These are phyloP conservation scores for Agrocybe praecox DNA, from an alignment of 768 basidiomycete species.

Conservation along the genomic window DNA sequence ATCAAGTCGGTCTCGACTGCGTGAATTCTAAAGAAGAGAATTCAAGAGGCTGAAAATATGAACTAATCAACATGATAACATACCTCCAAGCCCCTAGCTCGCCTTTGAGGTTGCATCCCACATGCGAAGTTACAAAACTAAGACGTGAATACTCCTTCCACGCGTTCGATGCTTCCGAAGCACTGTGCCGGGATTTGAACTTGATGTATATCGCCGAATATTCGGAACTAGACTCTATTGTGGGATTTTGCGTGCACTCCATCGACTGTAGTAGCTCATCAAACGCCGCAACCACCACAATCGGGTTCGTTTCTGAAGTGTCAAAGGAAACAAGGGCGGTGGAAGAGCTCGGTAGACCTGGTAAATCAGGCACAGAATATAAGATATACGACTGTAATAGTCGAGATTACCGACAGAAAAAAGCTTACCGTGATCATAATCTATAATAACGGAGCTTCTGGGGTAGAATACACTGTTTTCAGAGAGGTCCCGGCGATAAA, in stretches of 20 bases:
- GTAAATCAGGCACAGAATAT: not conserved
- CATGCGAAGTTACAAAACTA: not conserved
- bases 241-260: not conserved
- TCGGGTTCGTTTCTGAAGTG: not conserved
- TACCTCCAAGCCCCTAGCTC: constrained; percentile 5
- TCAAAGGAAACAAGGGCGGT: not conserved
- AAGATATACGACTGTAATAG: not conserved
- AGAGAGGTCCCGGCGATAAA: not conserved
- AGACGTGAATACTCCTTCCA: not conserved
- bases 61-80: not conserved
- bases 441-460: not conserved
- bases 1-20: not conserved
- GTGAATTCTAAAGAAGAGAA: not conserved
- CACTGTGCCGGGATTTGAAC: not conserved
- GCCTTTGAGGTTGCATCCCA: not conserved
- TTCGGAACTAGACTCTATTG: no score
- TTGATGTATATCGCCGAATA: not conserved
- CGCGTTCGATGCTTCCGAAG: not conserved
- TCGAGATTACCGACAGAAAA: not conserved
- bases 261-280: not conserved
- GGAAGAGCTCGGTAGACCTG: not conserved
- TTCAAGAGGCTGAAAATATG: not conserved
- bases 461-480: not conserved
- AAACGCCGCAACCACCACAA: not conserved
- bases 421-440: not conserved